Percentiles rank a stretch among this genome's conserved stretches.
Conservation (phyloP, 345 rosid species). For the Eucalyptus tenuipes region DNA sequence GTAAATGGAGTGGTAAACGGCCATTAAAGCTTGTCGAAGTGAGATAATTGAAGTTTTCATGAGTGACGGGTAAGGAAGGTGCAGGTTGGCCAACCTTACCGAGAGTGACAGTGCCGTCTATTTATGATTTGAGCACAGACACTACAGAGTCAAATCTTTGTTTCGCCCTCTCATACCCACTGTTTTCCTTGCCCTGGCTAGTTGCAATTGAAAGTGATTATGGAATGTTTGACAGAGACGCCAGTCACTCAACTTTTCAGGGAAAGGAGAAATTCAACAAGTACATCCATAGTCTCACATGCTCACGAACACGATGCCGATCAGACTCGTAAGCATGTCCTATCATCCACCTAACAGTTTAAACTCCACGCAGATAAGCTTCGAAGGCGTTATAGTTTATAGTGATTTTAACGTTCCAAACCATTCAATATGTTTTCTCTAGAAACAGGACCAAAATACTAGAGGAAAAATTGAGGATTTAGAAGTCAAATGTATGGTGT, state of each 20-base stretch:
- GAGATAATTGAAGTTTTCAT: not conserved
- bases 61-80: not conserved
- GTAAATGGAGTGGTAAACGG: not conserved
- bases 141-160: not conserved
- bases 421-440: not conserved
- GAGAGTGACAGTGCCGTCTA: not conserved
- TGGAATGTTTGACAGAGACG: not conserved
- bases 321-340: not conserved
- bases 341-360: not conserved
- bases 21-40: not conserved
- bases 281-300: not conserved
- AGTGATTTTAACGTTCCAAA: not conserved
- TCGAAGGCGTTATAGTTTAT: not conserved
- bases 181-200: not conserved
- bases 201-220: not conserved
- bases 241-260: not conserved
- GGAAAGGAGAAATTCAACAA: not conserved
- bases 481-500: not conserved
- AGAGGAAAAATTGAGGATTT: not conserved
- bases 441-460: not conserved
- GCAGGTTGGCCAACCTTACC: not conserved
- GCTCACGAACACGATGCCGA: not conserved
- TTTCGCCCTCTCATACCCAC: not conserved
- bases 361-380: not conserved
- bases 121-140: not conserved